Evolutionary conservation across 352 stramenopile species (phyloP), one percentile per base, ranked within the genome.

Genomic region (Plasmopara viticola): DNA sequence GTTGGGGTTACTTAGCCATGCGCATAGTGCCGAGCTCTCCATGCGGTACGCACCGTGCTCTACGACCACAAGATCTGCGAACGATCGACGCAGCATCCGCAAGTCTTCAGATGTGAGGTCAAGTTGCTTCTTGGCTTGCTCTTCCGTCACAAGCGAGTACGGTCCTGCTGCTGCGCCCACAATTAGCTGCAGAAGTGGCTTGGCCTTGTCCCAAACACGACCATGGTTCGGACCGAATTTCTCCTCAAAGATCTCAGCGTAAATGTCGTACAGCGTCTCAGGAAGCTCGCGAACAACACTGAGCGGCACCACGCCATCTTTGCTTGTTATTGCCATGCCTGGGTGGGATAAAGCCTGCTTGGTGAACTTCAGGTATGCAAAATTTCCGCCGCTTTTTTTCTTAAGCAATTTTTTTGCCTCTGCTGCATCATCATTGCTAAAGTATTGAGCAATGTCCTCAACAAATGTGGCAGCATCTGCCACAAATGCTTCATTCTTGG

Each of bases 171-270:
- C 76, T 31, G 84, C 76, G 5, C 76, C 70, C 6, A 88, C 71
- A 53, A 91, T 80, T 34, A 90, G 66, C 56, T 87, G 58, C 2
- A 94, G 60, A 37, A 91, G 67, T 8, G 78, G 80, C 25, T 88
- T 73, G 1, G 68, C 80, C 58, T 90, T 90, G 33, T 67, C 66
- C 84, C 84, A 94, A n/a, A 87, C 49, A 17, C 81, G 84, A n/a
- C 56, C 77, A 17, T 69, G 75, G 10, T 77, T 81, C 28, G 84
- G 70, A 28, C 84, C 84, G 46, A 91, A 94, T 62, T 94, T 94
- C 56, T 94, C 84, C 45, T 94, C 77, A 43, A 94, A 94, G 38
- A 94, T 90, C 58, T 90, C 77, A 2, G 73, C 70, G 50, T 86
- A 91, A 48, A 94, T 94, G 40, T 90, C 84, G 57, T 80, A 85